Percentiles rank a stretch among this genome's conserved stretches.
phyloP scores from a whole-genome alignment of 2,329 filamentous ascomycete genomes.

The Macrophomina tecta region DNA sequence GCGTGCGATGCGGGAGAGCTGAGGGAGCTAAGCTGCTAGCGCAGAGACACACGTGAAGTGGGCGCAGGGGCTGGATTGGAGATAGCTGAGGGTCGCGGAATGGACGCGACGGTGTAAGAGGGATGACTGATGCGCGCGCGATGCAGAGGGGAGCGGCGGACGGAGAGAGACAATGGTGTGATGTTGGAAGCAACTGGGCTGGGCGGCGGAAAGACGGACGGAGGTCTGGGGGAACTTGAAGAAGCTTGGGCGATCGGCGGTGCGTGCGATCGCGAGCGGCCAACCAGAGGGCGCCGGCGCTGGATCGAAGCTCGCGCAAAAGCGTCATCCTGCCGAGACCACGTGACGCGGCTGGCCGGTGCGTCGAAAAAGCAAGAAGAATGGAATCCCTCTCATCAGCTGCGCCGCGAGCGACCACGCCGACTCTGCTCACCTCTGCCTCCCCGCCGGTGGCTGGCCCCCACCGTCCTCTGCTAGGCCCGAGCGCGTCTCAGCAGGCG shows the following conservation, averaged over 20 bases:
- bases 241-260: conserved; percentile 25
- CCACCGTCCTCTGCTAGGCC: not conserved
- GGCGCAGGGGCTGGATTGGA: not conserved
- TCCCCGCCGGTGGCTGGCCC: not conserved
- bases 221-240: conserved; percentile 14
- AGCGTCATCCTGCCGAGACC: conserved; percentile 10
- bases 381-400: not conserved
- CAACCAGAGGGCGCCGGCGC: not conserved
- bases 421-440: too few relatives aligned
- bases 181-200: conserved; percentile 18
- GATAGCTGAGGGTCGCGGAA: conserved; percentile 11
- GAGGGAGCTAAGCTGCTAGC: conserved; percentile 23
- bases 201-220: conserved; percentile 24
- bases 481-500: not conserved
- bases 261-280: conserved; percentile 11
- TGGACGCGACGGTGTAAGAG: not conserved
- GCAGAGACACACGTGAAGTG: not conserved
- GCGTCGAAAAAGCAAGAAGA: not conserved
- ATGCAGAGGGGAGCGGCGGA: not conserved
- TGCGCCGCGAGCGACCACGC: too few relatives aligned
- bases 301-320: not conserved
- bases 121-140: conserved; percentile 6
- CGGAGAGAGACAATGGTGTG: conserved; percentile 4
- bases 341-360: conserved; percentile 11
- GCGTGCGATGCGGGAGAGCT: not conserved